Evolutionary conservation across 2,329 filamentous ascomycete genomes (phyloP).

Genomic region (Chaetomiaceae sp.): DNA sequence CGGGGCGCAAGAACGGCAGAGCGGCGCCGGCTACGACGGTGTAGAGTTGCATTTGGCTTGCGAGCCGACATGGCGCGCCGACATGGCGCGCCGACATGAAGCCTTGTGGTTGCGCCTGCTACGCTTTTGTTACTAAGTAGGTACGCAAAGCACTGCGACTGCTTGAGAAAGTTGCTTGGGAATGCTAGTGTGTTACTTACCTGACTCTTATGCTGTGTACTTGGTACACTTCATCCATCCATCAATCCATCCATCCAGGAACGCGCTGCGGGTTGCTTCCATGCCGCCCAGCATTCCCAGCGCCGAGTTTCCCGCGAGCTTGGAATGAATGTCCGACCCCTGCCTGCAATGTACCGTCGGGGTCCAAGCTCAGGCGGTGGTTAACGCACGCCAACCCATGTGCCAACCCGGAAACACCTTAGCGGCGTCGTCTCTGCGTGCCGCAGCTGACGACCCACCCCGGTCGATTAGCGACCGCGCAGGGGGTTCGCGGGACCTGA

Average conservation of each 20-base stretch:
- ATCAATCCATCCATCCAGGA: no score
- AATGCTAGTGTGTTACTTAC: no score
- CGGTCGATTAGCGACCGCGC: constrained; percentile 8
- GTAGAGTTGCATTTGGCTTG: constrained; percentile 1
- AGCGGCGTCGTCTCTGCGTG: background rate
- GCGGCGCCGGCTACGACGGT: background rate
- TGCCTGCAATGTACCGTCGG: background rate
- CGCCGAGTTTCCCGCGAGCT: background rate
- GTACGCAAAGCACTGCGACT: no score
- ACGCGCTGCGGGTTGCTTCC: no score
- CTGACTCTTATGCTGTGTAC: no score
- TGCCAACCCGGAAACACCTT: constrained; percentile 3
- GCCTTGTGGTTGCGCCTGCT: no score
- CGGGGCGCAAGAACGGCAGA: constrained; percentile 3
- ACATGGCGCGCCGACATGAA: no score
- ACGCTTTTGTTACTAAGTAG: no score
- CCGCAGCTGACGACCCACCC: constrained; percentile 2
- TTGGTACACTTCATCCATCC: no score
- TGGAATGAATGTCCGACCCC: background rate
- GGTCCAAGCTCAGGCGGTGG: constrained; percentile 7
- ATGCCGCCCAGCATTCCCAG: no score
- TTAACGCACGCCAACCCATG: background rate
- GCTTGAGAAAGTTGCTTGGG: no score
- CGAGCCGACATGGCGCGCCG: no score
- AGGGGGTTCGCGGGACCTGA: background rate